Evolutionary conservation across 805 yeast genomes (phyloP).

Genomic region (Yamadazyma phyllophila): DNA sequence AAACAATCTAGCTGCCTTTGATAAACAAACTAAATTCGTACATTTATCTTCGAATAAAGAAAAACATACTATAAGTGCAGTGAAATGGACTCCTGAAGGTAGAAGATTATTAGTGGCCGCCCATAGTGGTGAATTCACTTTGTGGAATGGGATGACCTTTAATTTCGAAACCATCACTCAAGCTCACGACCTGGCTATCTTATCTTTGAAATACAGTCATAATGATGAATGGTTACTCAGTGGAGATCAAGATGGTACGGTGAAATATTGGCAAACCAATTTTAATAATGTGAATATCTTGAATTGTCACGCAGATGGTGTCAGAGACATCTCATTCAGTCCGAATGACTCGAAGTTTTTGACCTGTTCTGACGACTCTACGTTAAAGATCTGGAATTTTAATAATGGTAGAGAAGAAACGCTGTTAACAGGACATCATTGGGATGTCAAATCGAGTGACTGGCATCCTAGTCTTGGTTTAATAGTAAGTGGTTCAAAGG

Average conservation of each 20-base stretch:
- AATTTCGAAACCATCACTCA: constrained; percentile 97
- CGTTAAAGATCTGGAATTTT: constrained; percentile 91
- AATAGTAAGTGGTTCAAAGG: constrained; percentile 91
- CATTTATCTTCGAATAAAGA: constrained; percentile 90
- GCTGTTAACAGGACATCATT: constrained; percentile 84
- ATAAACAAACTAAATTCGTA: constrained; percentile 76
- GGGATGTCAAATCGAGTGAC: constrained; percentile 97
- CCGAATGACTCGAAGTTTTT: constrained; percentile 90
- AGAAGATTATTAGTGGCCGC: constrained; percentile 85
- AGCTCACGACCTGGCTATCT: constrained; percentile 91
- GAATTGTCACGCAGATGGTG: constrained; percentile 71
- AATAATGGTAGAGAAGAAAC: constrained; percentile 83
- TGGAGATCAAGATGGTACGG: constrained; percentile 88
- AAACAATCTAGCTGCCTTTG: constrained; percentile 49
- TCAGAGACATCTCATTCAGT: constrained; percentile 83
- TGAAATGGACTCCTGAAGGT: constrained; percentile 97
- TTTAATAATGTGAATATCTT: constrained; percentile 90
- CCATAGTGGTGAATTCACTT: constrained; percentile 91
- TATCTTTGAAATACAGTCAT: constrained; percentile 77
- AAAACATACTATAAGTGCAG: constrained; percentile 83
- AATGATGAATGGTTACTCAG: constrained; percentile 92
- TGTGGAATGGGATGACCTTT: constrained; percentile 95
- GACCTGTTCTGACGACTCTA: constrained; percentile 91
- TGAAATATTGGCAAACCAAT: constrained; percentile 97
- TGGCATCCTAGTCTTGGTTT: constrained; percentile 93